phyloP scores from a whole-genome alignment of 352 stramenopile species.

The Phytophthora gonapodyides region DNA sequence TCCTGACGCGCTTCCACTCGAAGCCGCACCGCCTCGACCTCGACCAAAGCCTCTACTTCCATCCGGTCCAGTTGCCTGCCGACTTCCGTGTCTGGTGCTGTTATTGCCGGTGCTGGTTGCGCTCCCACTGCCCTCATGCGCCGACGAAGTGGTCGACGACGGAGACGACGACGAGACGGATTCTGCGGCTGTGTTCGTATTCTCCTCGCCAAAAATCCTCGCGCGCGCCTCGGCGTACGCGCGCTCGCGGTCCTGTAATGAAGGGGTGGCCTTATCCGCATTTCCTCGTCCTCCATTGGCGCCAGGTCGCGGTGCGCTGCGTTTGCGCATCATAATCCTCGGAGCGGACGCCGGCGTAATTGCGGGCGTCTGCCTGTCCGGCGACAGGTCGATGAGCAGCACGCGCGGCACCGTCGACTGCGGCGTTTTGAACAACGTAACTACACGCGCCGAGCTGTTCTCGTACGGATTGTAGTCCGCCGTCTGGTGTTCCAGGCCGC shows the following conservation, averaged over 20 bases:
- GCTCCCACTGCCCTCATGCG: conserved; percentile 16
- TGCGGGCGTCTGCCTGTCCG: conserved; percentile 62
- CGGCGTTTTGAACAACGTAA: conserved; percentile 90
- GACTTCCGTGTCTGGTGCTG: conserved; percentile 27
- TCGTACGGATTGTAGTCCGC: conserved; percentile 76
- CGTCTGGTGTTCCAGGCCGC: conserved; percentile 89
- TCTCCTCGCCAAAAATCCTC: conserved; percentile 92
- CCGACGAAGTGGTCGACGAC: conserved; percentile 27
- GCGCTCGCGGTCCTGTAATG: conserved; percentile 93
- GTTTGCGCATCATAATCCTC: conserved; percentile 94
- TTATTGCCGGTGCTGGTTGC: conserved; percentile 8
- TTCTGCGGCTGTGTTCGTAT: conserved; percentile 20
- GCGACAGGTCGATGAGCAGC: conserved; percentile 89
- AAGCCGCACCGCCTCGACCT: conserved; percentile 9
- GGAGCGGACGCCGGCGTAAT: conserved; percentile 77
- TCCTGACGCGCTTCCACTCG: conserved; percentile 3
- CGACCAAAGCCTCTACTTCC: conserved; percentile 53
- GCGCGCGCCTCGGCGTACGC: conserved; percentile 94
- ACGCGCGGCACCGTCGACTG: conserved; percentile 77
- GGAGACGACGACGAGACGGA: conserved; percentile 33
- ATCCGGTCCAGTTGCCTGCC: conserved; percentile 62
- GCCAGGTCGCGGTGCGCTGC: conserved; percentile 37
- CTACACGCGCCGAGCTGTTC: conserved; percentile 70
- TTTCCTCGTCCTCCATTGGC: conserved; percentile 48
- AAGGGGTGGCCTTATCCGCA: conserved; percentile 61